Conservation (phyloP, 352 stramenopile genomes). For the Saprolegnia parasitica region DNA sequence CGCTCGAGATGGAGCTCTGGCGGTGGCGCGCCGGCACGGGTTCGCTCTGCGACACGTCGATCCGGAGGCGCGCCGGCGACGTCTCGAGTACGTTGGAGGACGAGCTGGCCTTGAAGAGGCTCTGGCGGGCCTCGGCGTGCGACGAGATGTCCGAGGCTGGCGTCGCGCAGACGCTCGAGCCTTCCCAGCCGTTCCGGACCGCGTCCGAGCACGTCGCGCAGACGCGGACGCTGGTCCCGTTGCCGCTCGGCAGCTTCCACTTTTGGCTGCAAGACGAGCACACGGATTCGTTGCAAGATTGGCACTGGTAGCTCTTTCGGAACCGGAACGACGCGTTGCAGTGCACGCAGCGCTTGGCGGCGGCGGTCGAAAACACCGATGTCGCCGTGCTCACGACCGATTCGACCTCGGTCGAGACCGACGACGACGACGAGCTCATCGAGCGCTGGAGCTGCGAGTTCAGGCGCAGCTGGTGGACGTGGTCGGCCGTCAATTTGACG, state of each 20-base stretch:
- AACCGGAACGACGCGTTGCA: slow-evolving; percentile 79
- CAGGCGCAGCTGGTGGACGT: slow-evolving; percentile 25
- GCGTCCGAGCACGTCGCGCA: slow-evolving; percentile 80
- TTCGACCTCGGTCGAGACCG: slow-evolving; percentile 15
- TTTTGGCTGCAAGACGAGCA: slow-evolving; percentile 59
- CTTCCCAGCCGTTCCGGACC: slow-evolving; percentile 1
- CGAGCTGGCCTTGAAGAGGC: slow-evolving; percentile 9
- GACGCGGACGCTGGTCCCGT: slow-evolving; percentile 48
- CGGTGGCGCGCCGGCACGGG: background rate
- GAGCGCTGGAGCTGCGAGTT: slow-evolving; percentile 5
- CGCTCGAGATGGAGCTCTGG: background rate
- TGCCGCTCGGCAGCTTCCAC: slow-evolving; percentile 40
- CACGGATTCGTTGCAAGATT: slow-evolving; percentile 81
- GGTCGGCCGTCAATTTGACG: background rate
- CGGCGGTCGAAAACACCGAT: slow-evolving; percentile 77
- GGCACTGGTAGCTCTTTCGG: slow-evolving; percentile 77
- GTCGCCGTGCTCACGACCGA: slow-evolving; percentile 35
- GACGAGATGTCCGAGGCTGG: slow-evolving; percentile 13
- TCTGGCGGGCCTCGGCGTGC: slow-evolving; percentile 2
- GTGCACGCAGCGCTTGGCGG: slow-evolving; percentile 53
- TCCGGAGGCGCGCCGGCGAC: background rate
- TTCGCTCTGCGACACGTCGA: background rate
- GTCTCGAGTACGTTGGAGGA: background rate
- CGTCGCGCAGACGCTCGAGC: background rate
- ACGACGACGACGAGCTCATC: slow-evolving; percentile 12